Evolutionary conservation across 768 basidiomycete species (phyloP), one percentile per base, ranked within the genome.

Genomic region (Podaxis mareebaensis): DNA sequence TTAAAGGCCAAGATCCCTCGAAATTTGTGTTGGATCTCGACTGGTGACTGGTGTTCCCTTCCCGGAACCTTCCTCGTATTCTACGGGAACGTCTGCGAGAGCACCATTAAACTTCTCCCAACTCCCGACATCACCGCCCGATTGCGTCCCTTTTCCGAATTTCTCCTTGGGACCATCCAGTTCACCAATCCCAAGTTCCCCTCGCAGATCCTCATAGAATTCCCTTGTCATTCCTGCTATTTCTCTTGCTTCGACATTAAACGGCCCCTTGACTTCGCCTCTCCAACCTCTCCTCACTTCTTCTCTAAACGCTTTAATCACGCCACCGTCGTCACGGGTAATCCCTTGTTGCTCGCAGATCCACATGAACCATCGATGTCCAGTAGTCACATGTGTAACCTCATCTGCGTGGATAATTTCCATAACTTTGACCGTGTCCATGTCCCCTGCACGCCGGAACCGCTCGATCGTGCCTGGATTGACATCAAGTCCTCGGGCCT

Each of bases 341-440:
- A 56, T 58, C 28, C 63, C 63, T 22, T 64, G 60, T 67, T 79
- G 72, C 61, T 77, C 82, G 71, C 89, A 92, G 4, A 89, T 69
- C 88, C 88, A 93, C 8, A 87, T 88, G 73, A 93, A 92, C 90
- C 91, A 93, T 56, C 90, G 79, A 74, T 92, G 91, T 1, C 92
- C 91, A 0, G 89, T 83, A 0, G 91, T 91, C 38, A 93, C 92
- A 70, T 93, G 91, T 44, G 86, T 89, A 55, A 90, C 90, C 71
- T 93, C 92, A 73, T 93, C 92, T 0, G 83, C 82, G 67, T 93
- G 92, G 57, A 93, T 89, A 54, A 91, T 80, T 68, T 92, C 86
- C 73, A 94, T 81, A 30, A 84, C 83, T 15, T 79, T 73, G 48
- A 91, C 89, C 48, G 85, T 90, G 60, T 89, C 88, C 39, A 63